Base-by-base conservation (phyloP, 2,329 filamentous ascomycete genomes). In the Cytospora chrysosperma region DNA sequence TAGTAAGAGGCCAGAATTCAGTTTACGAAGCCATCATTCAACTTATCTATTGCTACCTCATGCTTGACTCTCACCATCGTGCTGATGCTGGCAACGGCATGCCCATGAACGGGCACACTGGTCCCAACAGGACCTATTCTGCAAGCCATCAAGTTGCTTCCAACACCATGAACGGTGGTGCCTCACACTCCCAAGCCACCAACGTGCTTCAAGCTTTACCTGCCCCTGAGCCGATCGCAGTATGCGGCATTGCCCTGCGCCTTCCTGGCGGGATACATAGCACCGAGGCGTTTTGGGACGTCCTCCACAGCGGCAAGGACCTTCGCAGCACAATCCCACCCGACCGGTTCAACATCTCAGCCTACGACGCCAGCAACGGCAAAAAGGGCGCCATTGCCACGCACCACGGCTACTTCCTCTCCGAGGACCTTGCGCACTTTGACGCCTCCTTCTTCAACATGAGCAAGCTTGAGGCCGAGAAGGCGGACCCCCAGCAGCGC, bases 201-300 rank as follows among this genome's bases (percentile, higher is more conserved):
- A 30, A 30, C 28, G 28, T 4, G 9, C 9, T 5, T 9, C 28
- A 30, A 30, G 4, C 28, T 30, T 30, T 12, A 32, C 10, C 6
- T 32, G 10, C 10, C 30, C 5, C 6, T 32, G 21, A 27, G 12
- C 60, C 40, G 4, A 56, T 62, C 15, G 60, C 60, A 13, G 51
- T 62, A 4, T 56, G 53, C 19, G 60, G 60, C 15, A 50, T 62
- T 4, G 40, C 52, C 3, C 9, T 57, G 17, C 53, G 53, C 19
- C 69, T 73, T 3, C 71, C 73, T 4, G 72, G 72, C 3, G 69
- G 69, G 3, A 63, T 73, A 13, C 56, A 34, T 8, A 65, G 49
- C 15, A 52, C 67, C 19, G 37, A 68, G 9, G 65, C 68, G 10
- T 68, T 70, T 56, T 74, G 73, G 73, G 69, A 73, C n/a, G 62